Evolutionary conservation across 805 yeast species (phyloP).

Genomic region (Groenewaldozyma salmanticensis): DNA sequence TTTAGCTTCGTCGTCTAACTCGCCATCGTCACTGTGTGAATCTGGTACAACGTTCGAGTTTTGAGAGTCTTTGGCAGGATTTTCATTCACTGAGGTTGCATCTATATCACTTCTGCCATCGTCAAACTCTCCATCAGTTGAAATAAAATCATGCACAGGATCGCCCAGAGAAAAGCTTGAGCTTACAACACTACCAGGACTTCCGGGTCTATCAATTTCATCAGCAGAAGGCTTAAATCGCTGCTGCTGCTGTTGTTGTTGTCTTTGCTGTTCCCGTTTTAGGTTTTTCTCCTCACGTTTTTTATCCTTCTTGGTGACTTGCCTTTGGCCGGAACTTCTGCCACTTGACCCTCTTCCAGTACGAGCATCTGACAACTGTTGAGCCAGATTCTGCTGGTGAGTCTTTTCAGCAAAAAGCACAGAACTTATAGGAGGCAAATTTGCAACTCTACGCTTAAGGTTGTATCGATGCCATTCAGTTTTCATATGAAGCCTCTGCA

Average conservation of each 20-base stretch:
- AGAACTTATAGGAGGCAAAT: conserved; percentile 61
- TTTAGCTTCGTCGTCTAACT: conserved; percentile 17
- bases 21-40: background rate
- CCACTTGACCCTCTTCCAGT: conserved; percentile 19
- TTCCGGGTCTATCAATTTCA: conserved; percentile 10
- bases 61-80: background rate
- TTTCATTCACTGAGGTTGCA: background rate
- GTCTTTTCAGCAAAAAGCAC: conserved; percentile 66
- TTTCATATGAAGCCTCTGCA: conserved; percentile 90
- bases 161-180: conserved; percentile 21
- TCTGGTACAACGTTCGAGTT: background rate
- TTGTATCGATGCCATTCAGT: conserved; percentile 98
- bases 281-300: conserved; percentile 24
- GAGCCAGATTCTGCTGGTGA: conserved; percentile 26
- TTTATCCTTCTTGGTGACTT: conserved; percentile 30
- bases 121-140: conserved; percentile 8
- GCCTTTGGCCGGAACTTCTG: conserved; percentile 20
- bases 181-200: conserved; percentile 10
- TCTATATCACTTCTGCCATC: conserved; percentile 6
- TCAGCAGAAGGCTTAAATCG: background rate
- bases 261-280: conserved; percentile 8
- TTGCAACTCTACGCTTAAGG: conserved; percentile 85
- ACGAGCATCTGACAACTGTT: conserved; percentile 13
- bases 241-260: background rate
- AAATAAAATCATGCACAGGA: conserved; percentile 11